These are phyloP conservation scores for Daldinia eschscholtzii DNA, from an alignment of 2,329 filamentous ascomycete species.

Conservation along the genomic window DNA sequence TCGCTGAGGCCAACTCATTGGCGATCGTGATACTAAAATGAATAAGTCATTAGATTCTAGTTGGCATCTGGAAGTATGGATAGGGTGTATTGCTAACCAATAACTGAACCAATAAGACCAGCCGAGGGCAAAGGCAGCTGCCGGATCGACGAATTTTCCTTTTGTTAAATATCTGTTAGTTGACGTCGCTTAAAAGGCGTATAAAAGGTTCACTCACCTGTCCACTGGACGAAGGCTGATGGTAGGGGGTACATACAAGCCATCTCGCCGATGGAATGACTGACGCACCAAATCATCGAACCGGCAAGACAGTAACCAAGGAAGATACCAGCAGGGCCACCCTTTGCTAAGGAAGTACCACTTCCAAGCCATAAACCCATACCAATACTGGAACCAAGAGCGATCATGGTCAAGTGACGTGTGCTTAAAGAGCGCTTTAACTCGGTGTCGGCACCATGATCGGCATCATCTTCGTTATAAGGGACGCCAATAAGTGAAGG, in stretches of 20 bases:
- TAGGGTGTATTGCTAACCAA: conserved; percentile 38
- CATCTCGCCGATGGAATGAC: conserved; percentile 62
- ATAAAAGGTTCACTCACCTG: conserved; percentile 39
- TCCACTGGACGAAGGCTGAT: conserved; percentile 62
- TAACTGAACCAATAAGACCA: conserved; percentile 63
- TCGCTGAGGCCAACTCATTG: conserved; percentile 58
- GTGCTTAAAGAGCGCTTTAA: conserved; percentile 57
- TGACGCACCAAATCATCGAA: conserved; percentile 61
- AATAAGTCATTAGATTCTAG: conserved; percentile 7
- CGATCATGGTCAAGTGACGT: conserved; percentile 68
- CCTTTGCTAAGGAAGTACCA: conserved; percentile 56
- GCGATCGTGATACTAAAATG: conserved; percentile 56
- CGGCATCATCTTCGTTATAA: conserved; percentile 11
- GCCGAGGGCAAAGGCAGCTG: conserved; percentile 60
- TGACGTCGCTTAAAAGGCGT: background rate
- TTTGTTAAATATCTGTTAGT: conserved; percentile 7
- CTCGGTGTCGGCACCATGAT: conserved; percentile 49
- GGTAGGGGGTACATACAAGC: conserved; percentile 61
- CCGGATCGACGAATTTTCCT: conserved; percentile 59
- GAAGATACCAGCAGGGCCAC: conserved; percentile 60
- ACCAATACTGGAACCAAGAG: conserved; percentile 60
- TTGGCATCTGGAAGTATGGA: background rate
- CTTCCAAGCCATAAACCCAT: conserved; percentile 63
- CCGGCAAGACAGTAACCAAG: conserved; percentile 61
- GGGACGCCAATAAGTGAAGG: conserved; percentile 35